Base-by-base conservation (phyloP, 306 rosid genomes). In the Rosa lucieae region DNA sequence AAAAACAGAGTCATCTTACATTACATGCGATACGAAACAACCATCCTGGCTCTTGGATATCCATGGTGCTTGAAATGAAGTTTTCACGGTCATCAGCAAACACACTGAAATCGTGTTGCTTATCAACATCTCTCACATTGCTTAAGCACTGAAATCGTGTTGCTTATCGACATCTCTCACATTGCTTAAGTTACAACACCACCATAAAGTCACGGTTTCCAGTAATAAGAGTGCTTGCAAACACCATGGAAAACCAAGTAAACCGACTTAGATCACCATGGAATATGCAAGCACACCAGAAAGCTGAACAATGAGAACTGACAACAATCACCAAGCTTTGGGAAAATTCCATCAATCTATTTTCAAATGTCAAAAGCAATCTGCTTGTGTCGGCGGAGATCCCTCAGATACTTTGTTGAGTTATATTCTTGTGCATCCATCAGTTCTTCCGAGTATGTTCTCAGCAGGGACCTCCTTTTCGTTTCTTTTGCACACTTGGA, bases 381-480 rank as follows among this genome's bases (percentile, higher is more conserved):
- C 81, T 89, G 85, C 81, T 72, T 86, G 82, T 80, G 90, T 14
- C 75, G 83, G 71, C 84, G 80, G 68, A 90, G 85, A 77, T 93
- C 96, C 14, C 82, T 80, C 21, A 93, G 81, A 86, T 85, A 86
- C 82, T 85, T 93, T 20, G 97, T 90, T 52, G 92, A 88, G 89
- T 93, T 91, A 89, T 93, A 96, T 69, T 91, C 99, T 78, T 85
- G 94, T 6, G 70, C 93, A 71, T 95, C 98, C 15, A 87, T 23
- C 13, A 93, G 84, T 88, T 93, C 98, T 85, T 93, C 96, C 0
- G 98, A 91, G 88, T 87, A 91, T 48, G 96, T 91, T 87, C 97
- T 90, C 32, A 20, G 91, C 63, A 83, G 17, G 73, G 81, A 5
- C 62, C 55, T 21, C 77, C 83, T 85, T 76, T 20, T 73, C 20